Base-by-base conservation (phyloP, 2,329 filamentous ascomycete species). In the Elsinoe arachidis region DNA sequence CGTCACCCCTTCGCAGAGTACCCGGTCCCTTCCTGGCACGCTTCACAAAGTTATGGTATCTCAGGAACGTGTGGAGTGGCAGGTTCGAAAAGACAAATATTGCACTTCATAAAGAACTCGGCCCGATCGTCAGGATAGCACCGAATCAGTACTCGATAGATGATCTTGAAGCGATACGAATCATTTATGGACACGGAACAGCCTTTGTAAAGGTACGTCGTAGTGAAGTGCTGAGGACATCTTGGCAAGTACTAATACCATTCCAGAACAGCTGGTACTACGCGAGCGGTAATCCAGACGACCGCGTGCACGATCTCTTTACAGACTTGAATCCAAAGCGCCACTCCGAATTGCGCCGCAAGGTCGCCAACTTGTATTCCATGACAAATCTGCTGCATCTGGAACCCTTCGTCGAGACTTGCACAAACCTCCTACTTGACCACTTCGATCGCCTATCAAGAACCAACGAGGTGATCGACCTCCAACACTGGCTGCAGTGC, bases 401-500 rank as follows among this genome's bases (percentile, higher is more conserved):
- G 37, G 64, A 66, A 43, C 39, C 58, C 12, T 63, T 61, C 41
- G 63, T 64, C 5, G 33, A 33, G 26, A 53, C 49, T 12, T 53
- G 49, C 17, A 53, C 33, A 9, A 38, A 15, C 9, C 34, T 37
- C 2, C 26, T 53, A 5, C 69, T 72, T n/a, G 63, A 63, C 17
- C 33, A 53, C 15, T 53, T 67, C 10, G 33, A 54, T 6, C 61
- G 60, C 21, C 58, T 63, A 35, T 53, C 56, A 2, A 12, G 46
- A 3, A 55, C 49, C n/a, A 58, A 61, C 19, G 33, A 51, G n/a
- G 72, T 73, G 19, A 86, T 84, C 63, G 80, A 87, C 64, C 83
- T 88, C 43, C 81, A 81, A 6, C 75, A 79, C 56, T 90, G 87
- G 87, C 74, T 91, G 58, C 87, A 91, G 66, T 90, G 85, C 66